phyloP scores from a whole-genome alignment of 176 grass and related monocot genomes.

The Zea luxurians region DNA sequence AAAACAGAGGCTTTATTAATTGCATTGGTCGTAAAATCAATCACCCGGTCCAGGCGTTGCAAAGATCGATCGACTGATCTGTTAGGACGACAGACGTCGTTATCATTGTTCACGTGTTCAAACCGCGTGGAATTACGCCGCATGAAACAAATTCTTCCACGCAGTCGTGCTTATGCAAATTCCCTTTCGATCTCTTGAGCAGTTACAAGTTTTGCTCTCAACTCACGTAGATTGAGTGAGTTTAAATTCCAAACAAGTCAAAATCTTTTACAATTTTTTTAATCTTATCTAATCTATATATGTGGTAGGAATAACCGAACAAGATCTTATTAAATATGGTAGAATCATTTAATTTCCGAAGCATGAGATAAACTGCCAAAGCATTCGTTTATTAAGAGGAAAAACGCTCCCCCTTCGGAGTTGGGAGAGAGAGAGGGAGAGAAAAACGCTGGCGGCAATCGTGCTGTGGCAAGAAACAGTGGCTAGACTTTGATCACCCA shows the following conservation, averaged over 20 bases:
- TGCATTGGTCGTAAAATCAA: neutral
- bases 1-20: neutral
- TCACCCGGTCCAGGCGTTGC: neutral
- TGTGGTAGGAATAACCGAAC: too few relatives aligned
- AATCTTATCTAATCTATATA: too few relatives aligned
- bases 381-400: neutral
- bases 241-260: too few relatives aligned
- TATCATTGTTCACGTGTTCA: neutral
- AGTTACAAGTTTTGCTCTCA: too few relatives aligned
- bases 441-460: neutral
- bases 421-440: too few relatives aligned
- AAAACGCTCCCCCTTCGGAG: too few relatives aligned
- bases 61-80: neutral
- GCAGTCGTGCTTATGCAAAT: neutral
- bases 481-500: neutral
- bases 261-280: too few relatives aligned
- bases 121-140: constrained; percentile 16
- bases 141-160: neutral
- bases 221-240: too few relatives aligned
- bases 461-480: neutral
- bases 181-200: too few relatives aligned
- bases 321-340: neutral
- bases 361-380: neutral
- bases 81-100: neutral
- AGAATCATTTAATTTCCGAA: neutral